Conservation (phyloP, 305 asterid genomes). For the Striga hermonthica region DNA sequence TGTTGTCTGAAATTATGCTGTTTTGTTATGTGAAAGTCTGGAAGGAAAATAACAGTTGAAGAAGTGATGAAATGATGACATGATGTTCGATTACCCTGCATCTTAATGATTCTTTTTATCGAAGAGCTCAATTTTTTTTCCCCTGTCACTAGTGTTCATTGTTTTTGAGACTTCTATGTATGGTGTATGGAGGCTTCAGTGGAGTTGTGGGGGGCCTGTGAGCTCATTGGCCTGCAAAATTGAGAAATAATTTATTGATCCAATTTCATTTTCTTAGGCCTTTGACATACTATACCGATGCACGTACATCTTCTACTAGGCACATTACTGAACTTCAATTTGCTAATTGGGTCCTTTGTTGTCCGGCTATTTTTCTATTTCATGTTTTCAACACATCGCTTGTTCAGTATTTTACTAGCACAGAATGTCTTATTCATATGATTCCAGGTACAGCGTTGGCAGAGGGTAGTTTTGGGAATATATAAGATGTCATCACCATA, state of each 20-base stretch:
- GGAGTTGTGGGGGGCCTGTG: background rate
- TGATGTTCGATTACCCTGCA: background rate
- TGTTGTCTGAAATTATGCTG: conserved; percentile 6
- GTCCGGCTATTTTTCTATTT: background rate
- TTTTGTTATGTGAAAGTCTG: background rate
- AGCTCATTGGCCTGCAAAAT: background rate
- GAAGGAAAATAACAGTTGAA: background rate
- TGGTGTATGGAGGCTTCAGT: background rate
- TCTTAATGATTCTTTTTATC: background rate
- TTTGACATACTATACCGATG: background rate
- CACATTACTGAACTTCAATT: background rate
- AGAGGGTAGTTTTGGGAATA: conserved; percentile 20
- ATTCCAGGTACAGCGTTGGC: conserved; percentile 32
- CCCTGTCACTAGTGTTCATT: too few species aligned
- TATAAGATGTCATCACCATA: conserved; percentile 69
- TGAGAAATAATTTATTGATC: background rate
- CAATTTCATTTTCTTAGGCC: background rate
- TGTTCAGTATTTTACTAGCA: conserved; percentile 9
- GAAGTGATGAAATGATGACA: background rate
- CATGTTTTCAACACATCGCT: background rate
- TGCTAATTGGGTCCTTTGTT: background rate
- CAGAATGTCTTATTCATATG: conserved; percentile 9
- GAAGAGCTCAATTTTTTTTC: background rate
- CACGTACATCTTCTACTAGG: background rate
- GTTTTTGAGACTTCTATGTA: too few species aligned